These are phyloP conservation scores for Exserohilum rostratum DNA, from an alignment of 2,329 filamentous ascomycete species.

Conservation along the genomic window DNA sequence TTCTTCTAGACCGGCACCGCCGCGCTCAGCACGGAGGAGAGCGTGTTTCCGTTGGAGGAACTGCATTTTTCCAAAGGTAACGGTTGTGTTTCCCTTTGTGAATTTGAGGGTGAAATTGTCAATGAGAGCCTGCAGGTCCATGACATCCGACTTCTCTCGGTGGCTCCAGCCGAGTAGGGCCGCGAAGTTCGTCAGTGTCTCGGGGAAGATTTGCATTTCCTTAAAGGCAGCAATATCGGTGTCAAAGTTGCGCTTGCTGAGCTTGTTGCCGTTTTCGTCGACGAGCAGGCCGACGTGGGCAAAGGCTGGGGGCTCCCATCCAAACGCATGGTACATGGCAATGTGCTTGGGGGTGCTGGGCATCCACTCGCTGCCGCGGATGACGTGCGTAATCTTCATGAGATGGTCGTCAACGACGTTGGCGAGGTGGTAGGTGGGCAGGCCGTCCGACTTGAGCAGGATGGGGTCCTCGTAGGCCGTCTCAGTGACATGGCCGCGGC, in stretches of 20 bases:
- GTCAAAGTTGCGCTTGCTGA: constrained; percentile 81
- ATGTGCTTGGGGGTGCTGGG: constrained; percentile 84
- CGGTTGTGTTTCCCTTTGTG: constrained; percentile 86
- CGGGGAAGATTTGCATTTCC: constrained; percentile 66
- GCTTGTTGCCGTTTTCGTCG: constrained; percentile 56
- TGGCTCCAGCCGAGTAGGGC: constrained; percentile 86
- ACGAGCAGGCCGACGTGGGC: constrained; percentile 58
- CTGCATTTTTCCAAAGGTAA: constrained; percentile 78
- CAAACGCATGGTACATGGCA: constrained; percentile 58
- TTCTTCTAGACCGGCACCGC: constrained; percentile 50
- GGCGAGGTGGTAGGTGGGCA: constrained; percentile 94
- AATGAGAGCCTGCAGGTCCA: constrained; percentile 73
- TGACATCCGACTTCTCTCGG: constrained; percentile 68
- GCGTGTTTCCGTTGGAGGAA: constrained; percentile 78
- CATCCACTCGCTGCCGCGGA: constrained; percentile 96
- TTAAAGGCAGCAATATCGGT: constrained; percentile 65
- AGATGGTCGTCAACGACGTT: constrained; percentile 96
- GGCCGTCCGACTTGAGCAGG: constrained; percentile 87
- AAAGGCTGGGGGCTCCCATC: constrained; percentile 56
- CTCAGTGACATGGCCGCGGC: constrained; percentile 48
- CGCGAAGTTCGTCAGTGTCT: constrained; percentile 78
- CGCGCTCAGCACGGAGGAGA: constrained; percentile 53
- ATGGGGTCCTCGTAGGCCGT: constrained; percentile 79
- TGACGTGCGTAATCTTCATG: constrained; percentile 95
- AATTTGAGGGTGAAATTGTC: constrained; percentile 83